These are phyloP conservation scores for Bipolaris zeicola DNA, from an alignment of 2,329 filamentous ascomycete species.

Conservation along the genomic window DNA sequence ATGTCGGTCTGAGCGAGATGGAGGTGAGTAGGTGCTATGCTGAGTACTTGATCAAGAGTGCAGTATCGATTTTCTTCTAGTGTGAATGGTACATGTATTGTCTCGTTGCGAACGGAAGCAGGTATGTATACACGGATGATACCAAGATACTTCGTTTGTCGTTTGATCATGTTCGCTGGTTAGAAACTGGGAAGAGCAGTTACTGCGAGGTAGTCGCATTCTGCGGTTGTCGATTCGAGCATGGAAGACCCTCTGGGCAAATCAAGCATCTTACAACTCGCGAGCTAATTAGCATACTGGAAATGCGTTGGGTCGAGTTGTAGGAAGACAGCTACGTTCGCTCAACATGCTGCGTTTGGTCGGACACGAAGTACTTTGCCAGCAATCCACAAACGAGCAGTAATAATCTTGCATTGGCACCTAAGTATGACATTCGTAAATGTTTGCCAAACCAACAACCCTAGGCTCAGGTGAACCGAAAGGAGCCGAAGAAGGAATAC, in stretches of 20 bases:
- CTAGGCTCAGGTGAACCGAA: background rate
- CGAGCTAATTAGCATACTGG: background rate
- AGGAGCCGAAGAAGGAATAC: background rate
- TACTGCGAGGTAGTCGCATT: too few species aligned
- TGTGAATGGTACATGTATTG: too few species aligned
- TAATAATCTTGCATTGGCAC: background rate
- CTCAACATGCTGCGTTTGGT: background rate
- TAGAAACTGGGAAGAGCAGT: too few species aligned
- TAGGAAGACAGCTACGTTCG: background rate
- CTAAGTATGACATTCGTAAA: background rate
- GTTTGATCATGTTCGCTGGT: too few species aligned
- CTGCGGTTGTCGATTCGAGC: background rate
- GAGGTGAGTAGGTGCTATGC: too few species aligned
- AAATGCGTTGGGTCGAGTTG: background rate
- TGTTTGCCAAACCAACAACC: background rate
- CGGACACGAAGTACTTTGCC: background rate
- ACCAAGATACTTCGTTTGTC: too few species aligned
- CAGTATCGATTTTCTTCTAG: too few species aligned
- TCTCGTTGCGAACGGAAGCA: too few species aligned
- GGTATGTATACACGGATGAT: too few species aligned
- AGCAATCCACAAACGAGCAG: background rate
- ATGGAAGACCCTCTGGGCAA: background rate
- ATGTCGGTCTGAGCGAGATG: too few species aligned
- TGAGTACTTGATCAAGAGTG: too few species aligned
- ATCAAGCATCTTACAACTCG: background rate